Base-by-base conservation (phyloP, 345 rosid genomes). In the Aegle marmelos region DNA sequence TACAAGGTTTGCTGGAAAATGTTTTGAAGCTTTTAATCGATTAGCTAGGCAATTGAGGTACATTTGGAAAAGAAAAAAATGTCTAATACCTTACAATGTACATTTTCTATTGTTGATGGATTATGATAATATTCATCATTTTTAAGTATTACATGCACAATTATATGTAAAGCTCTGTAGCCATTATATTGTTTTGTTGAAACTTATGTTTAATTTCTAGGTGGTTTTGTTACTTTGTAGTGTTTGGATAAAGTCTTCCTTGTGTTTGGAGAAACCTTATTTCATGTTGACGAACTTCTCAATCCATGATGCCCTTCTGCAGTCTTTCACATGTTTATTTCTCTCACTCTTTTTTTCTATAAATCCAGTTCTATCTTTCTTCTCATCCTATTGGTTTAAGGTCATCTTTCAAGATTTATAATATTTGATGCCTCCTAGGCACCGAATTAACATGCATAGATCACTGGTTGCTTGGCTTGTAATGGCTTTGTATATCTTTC, bases 181-280 rank as follows among this genome's bases (percentile, higher is more conserved):
- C 30, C 13, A 28, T 56, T 31, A 1, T 10, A 21, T 72, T 48
- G 22, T 22, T 31, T 33, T 22, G 19, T 71, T 2, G 41, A 53
- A 30, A 48, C 28, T 27, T 27, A 11, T 30, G 6, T 70, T 41
- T 7, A 9, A 10, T 56, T 11, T 54, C 28, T 7, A 33, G 34
- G 21, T 33, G 75, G 57, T 19, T 45, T 45, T 41, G 50, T 41
- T 41, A 11, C 24, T 61, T 41, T 25, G 31, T 68, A 5, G 31
- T 22, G 72, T 28, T 37, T 37, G 45, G 33, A 24, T 68, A n/a
- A 67, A 36, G 72, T n/a, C 50, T 68, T n/a, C 16, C 21, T 39
- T n/a, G 31, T 68, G 70, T 67, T 67, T 70, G 37, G 36, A 70
- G 59, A 34, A 50, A 28, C 73, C 24, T 27, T 70, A 22, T 67